Evolutionary conservation across 2,329 filamentous ascomycete species (phyloP), one percentile per base, ranked within the genome.

Genomic region (Pestalotiopsis sp.): DNA sequence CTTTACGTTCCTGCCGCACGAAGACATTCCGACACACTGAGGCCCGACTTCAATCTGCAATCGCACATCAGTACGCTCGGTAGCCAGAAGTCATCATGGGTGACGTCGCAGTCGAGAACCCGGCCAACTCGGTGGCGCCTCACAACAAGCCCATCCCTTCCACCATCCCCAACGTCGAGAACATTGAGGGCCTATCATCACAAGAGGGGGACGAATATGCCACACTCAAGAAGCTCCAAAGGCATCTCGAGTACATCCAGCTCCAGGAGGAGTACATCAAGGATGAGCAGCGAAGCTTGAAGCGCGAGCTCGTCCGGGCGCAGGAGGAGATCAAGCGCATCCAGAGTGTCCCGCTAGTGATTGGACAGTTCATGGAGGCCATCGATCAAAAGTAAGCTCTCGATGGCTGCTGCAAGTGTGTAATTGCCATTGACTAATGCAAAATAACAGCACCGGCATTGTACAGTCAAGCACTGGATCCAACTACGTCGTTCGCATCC

Each of bases 211-310:
- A 98, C 81, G 95, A 98, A 80, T 99, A 99, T 82, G 94, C 93
- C 66, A 94, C 92, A 56, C 88, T 98, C 82, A 99, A 99, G 87
- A 96, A 97, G 86, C 90, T 98, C 72, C 95, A 99, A 83, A 88
- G 95, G 80, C 95, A 98, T 85, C 85, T 98, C 75, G 96, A 99
- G 91, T 98, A 97, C 82, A 97, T 98, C 80, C 94, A 98, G 83
- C 88, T 99, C 76, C 96, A 99, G 84, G 96, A 99, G 83, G 96
- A 99, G 81, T 99, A 99, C 83, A 99, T 99, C 90, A 99, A 99
- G 86, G 96, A 99, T 90, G 96, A 99, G 87, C 96, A 99, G 85
- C 91, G 93, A 85, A 98, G 94, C 83, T 83, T 99, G 81, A 99
- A 99, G 87, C 91, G 96, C 75, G 96, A 99, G 86, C 89, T 99